Evolutionary conservation across 208 protist species (phyloP).

Genomic region (Leishmania mexicana): DNA sequence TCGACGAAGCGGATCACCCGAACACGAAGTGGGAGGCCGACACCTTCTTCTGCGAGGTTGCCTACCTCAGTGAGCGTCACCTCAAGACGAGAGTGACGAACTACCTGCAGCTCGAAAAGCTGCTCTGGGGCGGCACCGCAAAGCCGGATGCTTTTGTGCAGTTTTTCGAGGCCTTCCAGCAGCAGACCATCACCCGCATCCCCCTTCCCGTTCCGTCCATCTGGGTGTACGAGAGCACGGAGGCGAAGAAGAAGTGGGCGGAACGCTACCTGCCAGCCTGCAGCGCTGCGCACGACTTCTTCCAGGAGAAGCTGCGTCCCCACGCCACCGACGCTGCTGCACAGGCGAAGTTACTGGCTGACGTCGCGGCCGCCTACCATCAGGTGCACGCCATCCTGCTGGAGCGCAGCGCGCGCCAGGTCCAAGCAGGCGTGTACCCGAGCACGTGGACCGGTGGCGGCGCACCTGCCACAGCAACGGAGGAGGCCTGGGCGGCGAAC

Average conservation of each 20-base stretch:
- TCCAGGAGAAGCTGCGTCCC: constrained; percentile 53
- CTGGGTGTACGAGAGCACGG: constrained; percentile 74
- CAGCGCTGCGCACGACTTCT: constrained; percentile 58
- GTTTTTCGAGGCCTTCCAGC: constrained; percentile 71
- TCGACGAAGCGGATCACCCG: constrained; percentile 83
- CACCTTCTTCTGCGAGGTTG: constrained; percentile 71
- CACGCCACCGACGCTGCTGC: constrained; percentile 25
- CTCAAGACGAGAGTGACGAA: constrained; percentile 78
- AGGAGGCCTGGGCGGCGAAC: constrained; percentile 46
- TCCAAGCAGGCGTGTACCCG: constrained; percentile 36
- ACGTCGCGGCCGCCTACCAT: constrained; percentile 47
- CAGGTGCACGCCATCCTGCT: constrained; percentile 55
- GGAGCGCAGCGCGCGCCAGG: constrained; percentile 47
- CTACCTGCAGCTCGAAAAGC: constrained; percentile 73
- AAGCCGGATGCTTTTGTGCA: constrained; percentile 55
- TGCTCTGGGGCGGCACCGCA: constrained; percentile 41
- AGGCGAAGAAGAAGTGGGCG: constrained; percentile 71
- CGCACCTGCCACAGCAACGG: constrained; percentile 32
- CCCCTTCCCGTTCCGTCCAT: constrained; percentile 77
- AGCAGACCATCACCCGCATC: constrained; percentile 71
- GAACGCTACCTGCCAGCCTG: constrained; percentile 70
- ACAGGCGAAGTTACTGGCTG: constrained; percentile 42
- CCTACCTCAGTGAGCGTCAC: constrained; percentile 71
- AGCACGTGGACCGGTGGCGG: constrained; percentile 19
- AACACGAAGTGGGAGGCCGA: constrained; percentile 82